Percentiles rank a stretch among this genome's conserved stretches.
Conservation (phyloP, 2,329 filamentous ascomycete genomes). For the Paracorniculantispora psalliotae region DNA sequence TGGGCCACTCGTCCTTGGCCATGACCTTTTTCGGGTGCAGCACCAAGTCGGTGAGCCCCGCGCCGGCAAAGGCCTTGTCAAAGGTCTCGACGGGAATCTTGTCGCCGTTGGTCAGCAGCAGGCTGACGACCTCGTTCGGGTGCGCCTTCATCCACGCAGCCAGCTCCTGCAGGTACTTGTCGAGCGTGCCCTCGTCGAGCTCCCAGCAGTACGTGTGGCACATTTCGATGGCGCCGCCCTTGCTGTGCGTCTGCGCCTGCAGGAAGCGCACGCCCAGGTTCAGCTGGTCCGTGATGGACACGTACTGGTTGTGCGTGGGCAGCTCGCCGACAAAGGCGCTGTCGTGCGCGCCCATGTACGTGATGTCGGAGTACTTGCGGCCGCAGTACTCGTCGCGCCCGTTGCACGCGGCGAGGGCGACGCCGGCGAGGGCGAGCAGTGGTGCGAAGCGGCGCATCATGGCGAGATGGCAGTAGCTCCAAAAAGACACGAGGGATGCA, state of each 20-base stretch:
- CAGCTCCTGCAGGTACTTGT: slow-evolving; percentile 50
- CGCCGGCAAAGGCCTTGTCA: slow-evolving; percentile 46
- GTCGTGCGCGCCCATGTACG: slow-evolving; percentile 61
- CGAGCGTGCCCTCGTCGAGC: slow-evolving; percentile 54
- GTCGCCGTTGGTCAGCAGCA: slow-evolving; percentile 60
- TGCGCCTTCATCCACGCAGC: slow-evolving; percentile 57
- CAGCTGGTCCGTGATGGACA: slow-evolving; percentile 53
- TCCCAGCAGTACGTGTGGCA: slow-evolving; percentile 61
- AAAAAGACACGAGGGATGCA: no score
- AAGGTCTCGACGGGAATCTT: slow-evolving; percentile 51
- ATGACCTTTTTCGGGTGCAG: slow-evolving; percentile 43
- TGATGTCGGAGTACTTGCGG: slow-evolving; percentile 54
- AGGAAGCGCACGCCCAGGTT: slow-evolving; percentile 59
- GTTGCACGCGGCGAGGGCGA: slow-evolving; percentile 44
- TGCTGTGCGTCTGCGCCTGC: slow-evolving; percentile 57
- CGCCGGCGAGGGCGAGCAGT: neutral
- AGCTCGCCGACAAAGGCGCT: slow-evolving; percentile 56
- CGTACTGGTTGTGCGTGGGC: slow-evolving; percentile 55
- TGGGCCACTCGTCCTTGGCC: slow-evolving; percentile 59
- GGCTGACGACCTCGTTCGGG: slow-evolving; percentile 55
- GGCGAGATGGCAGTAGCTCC: neutral
- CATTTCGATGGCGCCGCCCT: slow-evolving; percentile 47
- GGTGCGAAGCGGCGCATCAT: neutral
- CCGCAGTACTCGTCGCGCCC: slow-evolving; percentile 51
- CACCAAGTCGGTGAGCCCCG: slow-evolving; percentile 52